Conservation (phyloP, 192 early-diverging fungal species). For the Diversispora epigaea region DNA sequence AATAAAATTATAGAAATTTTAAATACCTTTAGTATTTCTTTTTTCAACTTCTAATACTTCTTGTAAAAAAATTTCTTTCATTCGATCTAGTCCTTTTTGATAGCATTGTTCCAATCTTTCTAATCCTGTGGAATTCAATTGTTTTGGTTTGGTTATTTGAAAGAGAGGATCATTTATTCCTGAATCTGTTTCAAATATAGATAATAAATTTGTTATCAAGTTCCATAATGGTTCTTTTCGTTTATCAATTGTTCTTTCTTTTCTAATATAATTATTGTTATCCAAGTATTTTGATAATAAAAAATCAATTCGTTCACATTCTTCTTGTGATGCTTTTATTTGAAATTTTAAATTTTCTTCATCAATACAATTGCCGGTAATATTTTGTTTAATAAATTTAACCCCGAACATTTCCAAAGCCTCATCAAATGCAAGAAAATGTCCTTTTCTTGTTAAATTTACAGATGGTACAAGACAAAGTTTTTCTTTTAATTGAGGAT, state of each 20-base stretch:
- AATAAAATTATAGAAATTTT: too few relatives aligned
- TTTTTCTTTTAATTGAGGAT: background rate
- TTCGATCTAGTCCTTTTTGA: background rate
- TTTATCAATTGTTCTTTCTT: background rate
- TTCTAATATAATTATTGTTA: background rate
- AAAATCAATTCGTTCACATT: background rate
- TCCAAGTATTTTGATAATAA: background rate
- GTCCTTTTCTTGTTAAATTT: background rate
- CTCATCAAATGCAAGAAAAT: background rate
- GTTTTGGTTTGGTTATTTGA: background rate
- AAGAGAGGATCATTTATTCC: background rate
- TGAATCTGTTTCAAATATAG: background rate
- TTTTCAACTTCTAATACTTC: background rate
- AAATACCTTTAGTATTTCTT: background rate
- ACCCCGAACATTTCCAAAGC: background rate
- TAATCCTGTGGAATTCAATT: background rate
- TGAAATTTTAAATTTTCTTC: background rate
- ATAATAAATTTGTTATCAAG: background rate
- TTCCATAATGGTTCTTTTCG: background rate
- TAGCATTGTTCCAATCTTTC: background rate
- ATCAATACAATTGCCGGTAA: background rate
- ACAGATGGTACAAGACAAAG: background rate
- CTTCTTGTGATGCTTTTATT: background rate
- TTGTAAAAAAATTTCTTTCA: background rate
- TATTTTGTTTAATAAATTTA: background rate